These are phyloP conservation scores for Bombardia bombarda DNA, from an alignment of 495 filamentous ascomycete species.

Conservation along the genomic window DNA sequence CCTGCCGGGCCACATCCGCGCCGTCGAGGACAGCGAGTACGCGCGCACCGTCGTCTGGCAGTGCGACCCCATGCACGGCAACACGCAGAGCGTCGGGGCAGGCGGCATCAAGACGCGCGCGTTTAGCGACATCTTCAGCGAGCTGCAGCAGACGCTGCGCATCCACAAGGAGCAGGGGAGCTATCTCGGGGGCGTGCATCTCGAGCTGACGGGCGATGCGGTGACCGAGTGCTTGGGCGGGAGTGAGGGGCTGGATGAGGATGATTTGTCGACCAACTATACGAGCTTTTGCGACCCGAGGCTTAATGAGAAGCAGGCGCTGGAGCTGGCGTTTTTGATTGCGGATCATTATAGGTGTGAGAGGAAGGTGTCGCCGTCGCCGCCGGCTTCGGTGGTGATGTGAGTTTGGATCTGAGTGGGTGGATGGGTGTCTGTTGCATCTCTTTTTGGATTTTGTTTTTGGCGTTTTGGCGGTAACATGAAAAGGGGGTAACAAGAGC, in stretches of 20 bases:
- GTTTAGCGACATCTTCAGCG: slow-evolving; percentile 78
- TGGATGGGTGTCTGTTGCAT: neutral
- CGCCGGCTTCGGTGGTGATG: neutral
- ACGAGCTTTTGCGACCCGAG: slow-evolving; percentile 92
- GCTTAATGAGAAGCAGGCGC: slow-evolving; percentile 93
- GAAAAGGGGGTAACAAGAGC: too few species aligned
- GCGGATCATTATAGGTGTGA: slow-evolving; percentile 62
- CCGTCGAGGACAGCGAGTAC: slow-evolving; percentile 63
- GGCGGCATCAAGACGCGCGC: slow-evolving; percentile 79
- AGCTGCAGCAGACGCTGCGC: slow-evolving; percentile 67
- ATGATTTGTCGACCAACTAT: slow-evolving; percentile 80
- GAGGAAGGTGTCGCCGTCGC: slow-evolving; percentile 7
- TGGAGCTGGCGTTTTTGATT: slow-evolving; percentile 90
- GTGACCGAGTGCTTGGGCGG: slow-evolving; percentile 96
- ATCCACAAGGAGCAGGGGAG: slow-evolving; percentile 78
- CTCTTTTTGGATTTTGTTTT: too few species aligned
- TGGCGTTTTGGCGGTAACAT: too few species aligned
- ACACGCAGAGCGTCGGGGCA: slow-evolving; percentile 56
- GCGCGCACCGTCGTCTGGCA: slow-evolving; percentile 86
- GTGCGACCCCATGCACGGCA: slow-evolving; percentile 98
- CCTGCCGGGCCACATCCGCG: slow-evolving; percentile 75
- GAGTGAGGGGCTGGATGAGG: slow-evolving; percentile 77
- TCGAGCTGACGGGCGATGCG: slow-evolving; percentile 90
- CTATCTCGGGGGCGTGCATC: slow-evolving; percentile 86
- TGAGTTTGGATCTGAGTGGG: neutral